Evolutionary conservation across 768 basidiomycete genomes (phyloP), one percentile per base, ranked within the genome.

Genomic region (Trametes punicea): DNA sequence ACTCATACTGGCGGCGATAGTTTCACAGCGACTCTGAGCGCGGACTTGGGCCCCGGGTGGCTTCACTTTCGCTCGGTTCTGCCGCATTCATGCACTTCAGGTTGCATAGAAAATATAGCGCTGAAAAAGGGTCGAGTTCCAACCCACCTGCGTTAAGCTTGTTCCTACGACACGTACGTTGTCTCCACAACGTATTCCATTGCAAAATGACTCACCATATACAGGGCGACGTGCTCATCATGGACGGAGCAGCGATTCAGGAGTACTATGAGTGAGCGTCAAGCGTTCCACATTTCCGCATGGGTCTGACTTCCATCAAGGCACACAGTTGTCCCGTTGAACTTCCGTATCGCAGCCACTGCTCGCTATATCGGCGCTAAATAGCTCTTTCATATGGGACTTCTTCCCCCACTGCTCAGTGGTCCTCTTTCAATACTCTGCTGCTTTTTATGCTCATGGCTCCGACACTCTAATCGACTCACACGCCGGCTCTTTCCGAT

Each of bases 21-120:
- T 91, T 89, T 66, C 90, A 92, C 62, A 90, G 85, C 57, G 90
- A 93, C 62, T 80, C 78, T 51, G 90, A 93, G 71, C 71, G 73
- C 10, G 90, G 88, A 3, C 70, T 93, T 4, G 89, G 88, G 3
- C 84, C 85, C 4, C 62, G 80, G 3, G 83, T 93, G 2, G 89
- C 90, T 1, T 86, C 88, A 7, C 69, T 93, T 44, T 91, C 89
- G 0, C 71, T 93, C 18, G 90, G 90, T 34, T 83, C 88, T 6
- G 76, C 86, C 7, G 90, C 90, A 0, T 65, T 84, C 46, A 93
- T 93, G 87, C 83, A 89, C 64, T 93, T 93, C 67, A 82, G 89
- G 20, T 67, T 76, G 26, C 78, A 73, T 57, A 62, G 70, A 47
- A 69, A 60, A 38, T 77, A 62, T 67, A 68, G 20, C 59, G 64